Evolutionary conservation across 2,329 filamentous ascomycete genomes (phyloP), one percentile per base, ranked within the genome.

Genomic region (Berkeleyomyces basicola): DNA sequence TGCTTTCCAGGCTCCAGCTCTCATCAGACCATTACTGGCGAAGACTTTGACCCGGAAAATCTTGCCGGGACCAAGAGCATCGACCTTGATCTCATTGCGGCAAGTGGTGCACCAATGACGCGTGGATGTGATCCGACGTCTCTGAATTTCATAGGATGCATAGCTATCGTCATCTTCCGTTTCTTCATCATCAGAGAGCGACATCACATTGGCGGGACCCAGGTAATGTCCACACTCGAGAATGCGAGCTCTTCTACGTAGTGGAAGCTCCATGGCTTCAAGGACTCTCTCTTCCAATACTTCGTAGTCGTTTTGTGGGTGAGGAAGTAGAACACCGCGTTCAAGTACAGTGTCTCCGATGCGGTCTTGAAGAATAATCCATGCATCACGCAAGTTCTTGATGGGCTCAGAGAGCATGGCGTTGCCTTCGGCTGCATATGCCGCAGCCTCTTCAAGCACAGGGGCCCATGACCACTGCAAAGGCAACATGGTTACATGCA

Each of bases 21-120:
- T 83, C 89, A 99, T 95, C 58, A 97, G 76, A 0, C 93, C 93
- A 72, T 97, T 99, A 61, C 90, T 92, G 0, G 93, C 93, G 70
- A 92, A 99, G 0, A 97, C 85, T 70, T 90, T 93, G 71, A 97
- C 80, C 39, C 84, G 81, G 77, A 89, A 93, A 58, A 84, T 77
- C 68, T 80, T 82, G 63, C 76, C 73, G 3, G 74, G 70, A 1
- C 79, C 80, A 3, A 80, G 78, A 47, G 77, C 73, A 66, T 82
- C 80, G 67, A 74, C 81, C 47, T 72, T 74, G 65, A 82, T 83
- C 60, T 82, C 80, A 42, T 73, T 74, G n/a, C 72, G 74, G 69
- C 81, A 84, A 0, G 78, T 80, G 31, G 68, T 71, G 68, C 81
- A 84, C 81, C 81, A 84, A 66, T 82, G 80, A 11, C 59, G 59